Conservation (phyloP, 768 basidiomycete species). For the Leccinum aurantiacum region DNA sequence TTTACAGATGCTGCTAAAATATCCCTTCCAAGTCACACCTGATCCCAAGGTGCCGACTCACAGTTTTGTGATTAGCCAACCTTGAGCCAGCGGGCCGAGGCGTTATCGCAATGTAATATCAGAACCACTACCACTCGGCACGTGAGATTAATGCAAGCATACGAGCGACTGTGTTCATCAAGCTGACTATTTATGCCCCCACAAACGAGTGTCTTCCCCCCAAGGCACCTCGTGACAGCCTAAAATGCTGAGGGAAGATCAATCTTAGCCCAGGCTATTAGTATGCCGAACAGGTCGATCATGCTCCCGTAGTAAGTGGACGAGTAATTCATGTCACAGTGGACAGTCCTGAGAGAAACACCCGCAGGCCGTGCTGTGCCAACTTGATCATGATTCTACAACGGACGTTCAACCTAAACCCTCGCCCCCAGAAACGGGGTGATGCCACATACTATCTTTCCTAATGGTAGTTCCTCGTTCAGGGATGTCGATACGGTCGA, state of each 20-base stretch:
- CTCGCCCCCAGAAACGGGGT: conserved; percentile 71
- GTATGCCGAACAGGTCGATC: neutral
- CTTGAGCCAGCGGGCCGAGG: neutral
- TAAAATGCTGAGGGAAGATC: conserved; percentile 46
- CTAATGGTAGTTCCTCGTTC: conserved; percentile 39
- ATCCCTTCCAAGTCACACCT: neutral
- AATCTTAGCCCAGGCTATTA: conserved; percentile 26
- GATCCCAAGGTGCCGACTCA: neutral
- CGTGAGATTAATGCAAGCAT: conserved; percentile 2
- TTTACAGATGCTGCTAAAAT: neutral
- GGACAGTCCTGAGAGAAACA: conserved; percentile 39
- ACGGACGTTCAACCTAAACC: conserved; percentile 60
- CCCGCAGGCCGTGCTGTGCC: neutral
- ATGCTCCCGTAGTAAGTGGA: neutral
- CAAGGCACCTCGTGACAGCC: conserved; percentile 53
- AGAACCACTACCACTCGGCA: neutral
- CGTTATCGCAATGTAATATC: neutral
- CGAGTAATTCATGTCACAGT: neutral
- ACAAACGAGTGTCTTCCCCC: conserved; percentile 28
- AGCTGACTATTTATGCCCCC: neutral
- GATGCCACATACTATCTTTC: conserved; percentile 61
- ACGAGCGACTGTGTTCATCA: neutral
- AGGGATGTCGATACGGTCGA: neutral
- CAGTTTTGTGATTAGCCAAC: neutral
- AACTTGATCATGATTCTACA: conserved; percentile 50